Evolutionary conservation across 495 filamentous ascomycete species (phyloP), one percentile per base, ranked within the genome.

Genomic region (Tuber aestivum): DNA sequence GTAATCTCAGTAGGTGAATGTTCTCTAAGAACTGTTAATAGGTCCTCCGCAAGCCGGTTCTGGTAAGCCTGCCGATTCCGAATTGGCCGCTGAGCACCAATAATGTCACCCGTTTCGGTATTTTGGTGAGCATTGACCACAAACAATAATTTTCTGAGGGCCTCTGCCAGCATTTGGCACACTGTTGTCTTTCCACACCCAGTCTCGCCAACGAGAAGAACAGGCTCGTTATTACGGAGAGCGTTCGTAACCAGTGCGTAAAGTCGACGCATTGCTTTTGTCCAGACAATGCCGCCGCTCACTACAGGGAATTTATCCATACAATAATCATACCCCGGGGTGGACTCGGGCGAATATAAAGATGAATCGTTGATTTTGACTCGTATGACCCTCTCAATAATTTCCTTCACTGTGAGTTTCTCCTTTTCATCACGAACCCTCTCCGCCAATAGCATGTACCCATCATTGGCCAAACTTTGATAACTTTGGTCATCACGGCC

Each of bases 101-200:
- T 97, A 23, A 99, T 88, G 84, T 99, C 96, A 14, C 96, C 94
- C 1, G 95, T 97, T 83, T 99, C 96, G 16, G 95, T 91, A 77
- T 97, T 99, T 78, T 97, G 94, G 83, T 99, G 96, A 14, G 96
- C 96, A 85, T 98, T 99, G 80, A 98, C 90, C 80, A 94, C 96
- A 77, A 93, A 89, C 69, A 99, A 84, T 76, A 91, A 85, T 78
- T 91, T 92, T 41, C 87, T 86, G 80, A 92, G 88, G 32, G 92
- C 89, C 76, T 95, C 90, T 7, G 96, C 93, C 71, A 99, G 88
- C 77, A 96, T 88, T 84, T 99, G 96, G 78, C 93, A 97, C 32
- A 98, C 92, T 12, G 94, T 97, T 1, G 96, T 99, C 85, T 99
- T 99, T 41, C 96, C 96, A 80, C 94, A 97, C 2, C 96, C 96